phyloP scores from a whole-genome alignment of 495 filamentous ascomycete genomes.

The Peziza echinospora region DNA sequence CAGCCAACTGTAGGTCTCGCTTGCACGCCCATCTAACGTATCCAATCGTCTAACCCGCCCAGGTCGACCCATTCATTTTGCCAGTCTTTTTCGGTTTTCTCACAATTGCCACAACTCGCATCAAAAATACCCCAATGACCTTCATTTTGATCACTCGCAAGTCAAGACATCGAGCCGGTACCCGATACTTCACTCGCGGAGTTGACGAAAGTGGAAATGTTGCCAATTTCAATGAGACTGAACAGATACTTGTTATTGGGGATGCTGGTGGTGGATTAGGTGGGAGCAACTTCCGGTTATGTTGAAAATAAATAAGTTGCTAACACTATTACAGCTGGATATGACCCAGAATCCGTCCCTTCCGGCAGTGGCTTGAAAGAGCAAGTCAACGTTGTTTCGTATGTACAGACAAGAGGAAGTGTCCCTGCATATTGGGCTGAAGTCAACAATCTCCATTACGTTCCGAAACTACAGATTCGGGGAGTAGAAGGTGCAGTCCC shows the following conservation, averaged over 20 bases:
- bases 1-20: conserved; percentile 21
- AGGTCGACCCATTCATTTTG: conserved; percentile 77
- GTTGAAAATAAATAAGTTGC: too few relatives aligned
- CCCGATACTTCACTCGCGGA: conserved; percentile 82
- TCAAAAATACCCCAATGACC: conserved; percentile 65
- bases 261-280: conserved; percentile 50
- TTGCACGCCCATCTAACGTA: conserved; percentile 20
- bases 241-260: conserved; percentile 74
- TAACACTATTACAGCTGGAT: conserved; percentile 5
- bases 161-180: conserved; percentile 68
- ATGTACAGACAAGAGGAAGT: conserved; percentile 88
- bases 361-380: conserved; percentile 45
- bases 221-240: conserved; percentile 95
- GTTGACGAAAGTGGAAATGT: conserved; percentile 85
- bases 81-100: conserved; percentile 90
- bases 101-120: conserved; percentile 55
- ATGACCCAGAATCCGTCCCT: not conserved
- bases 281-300: too few relatives aligned
- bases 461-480: conserved; percentile 68
- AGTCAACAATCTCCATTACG: conserved; percentile 73
- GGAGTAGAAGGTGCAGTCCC: conserved; percentile 38
- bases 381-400: conserved; percentile 68
- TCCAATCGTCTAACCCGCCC: conserved; percentile 45
- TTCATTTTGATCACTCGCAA: conserved; percentile 71
- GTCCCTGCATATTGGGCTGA: conserved; percentile 92